These are phyloP conservation scores for Lizanozyma gosingica DNA, from an alignment of 1,139 yeast species.

Conservation along the genomic window DNA sequence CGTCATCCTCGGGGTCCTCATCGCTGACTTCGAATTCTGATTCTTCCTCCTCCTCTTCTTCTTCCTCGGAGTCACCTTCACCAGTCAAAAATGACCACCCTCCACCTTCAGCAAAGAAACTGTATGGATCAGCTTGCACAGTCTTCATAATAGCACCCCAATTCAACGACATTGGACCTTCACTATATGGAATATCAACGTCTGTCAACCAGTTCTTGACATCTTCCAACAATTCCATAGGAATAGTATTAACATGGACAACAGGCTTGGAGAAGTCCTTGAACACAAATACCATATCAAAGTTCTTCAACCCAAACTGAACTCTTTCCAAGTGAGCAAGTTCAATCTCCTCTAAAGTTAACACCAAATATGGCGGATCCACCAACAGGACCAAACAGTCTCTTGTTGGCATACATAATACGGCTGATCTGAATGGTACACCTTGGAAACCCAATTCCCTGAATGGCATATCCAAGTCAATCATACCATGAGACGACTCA, in stretches of 20 bases:
- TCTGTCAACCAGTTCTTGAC: slow-evolving; percentile 95
- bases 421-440: slow-evolving; percentile 93
- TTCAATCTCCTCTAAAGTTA: slow-evolving; percentile 87
- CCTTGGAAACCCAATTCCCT: slow-evolving; percentile 96
- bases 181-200: slow-evolving; percentile 90
- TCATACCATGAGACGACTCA: slow-evolving; percentile 70
- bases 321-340: slow-evolving; percentile 95
- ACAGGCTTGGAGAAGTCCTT: slow-evolving; percentile 85
- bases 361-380: slow-evolving; percentile 91
- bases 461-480: slow-evolving; percentile 90
- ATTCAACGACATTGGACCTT: slow-evolving; percentile 91
- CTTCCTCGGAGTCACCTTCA: slow-evolving; percentile 56
- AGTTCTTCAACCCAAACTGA: slow-evolving; percentile 92
- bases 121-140: slow-evolving; percentile 84
- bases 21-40: slow-evolving; percentile 53
- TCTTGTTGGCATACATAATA: slow-evolving; percentile 93
- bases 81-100: slow-evolving; percentile 93
- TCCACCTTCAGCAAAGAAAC: slow-evolving; percentile 76
- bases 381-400: slow-evolving; percentile 91
- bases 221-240: slow-evolving; percentile 85
- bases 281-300: slow-evolving; percentile 90
- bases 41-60: slow-evolving; percentile 44
- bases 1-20: slow-evolving; percentile 71
- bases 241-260: slow-evolving; percentile 88
- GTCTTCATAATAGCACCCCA: slow-evolving; percentile 97